Conservation (phyloP, 345 rosid species). For the Brassica rapa region DNA sequence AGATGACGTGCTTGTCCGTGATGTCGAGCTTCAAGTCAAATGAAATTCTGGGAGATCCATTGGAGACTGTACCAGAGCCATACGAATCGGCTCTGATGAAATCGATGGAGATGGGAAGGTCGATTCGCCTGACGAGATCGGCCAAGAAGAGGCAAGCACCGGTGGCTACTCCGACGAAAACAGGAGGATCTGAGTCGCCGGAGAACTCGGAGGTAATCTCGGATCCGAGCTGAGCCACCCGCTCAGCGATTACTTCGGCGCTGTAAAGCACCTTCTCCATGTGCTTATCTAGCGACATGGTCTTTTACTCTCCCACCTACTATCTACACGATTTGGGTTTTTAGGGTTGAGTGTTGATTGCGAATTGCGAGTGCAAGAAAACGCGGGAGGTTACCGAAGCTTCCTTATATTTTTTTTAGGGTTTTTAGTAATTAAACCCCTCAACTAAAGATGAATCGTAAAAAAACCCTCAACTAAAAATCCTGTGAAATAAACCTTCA, state of each 20-base stretch:
- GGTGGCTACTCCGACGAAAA: constrained; percentile 84
- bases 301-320: background rate
- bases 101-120: constrained; percentile 61
- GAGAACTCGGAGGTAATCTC: constrained; percentile 56
- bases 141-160: constrained; percentile 85
- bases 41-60: constrained; percentile 61
- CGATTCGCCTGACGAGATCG: constrained; percentile 67
- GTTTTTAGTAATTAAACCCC: too few species aligned
- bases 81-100: constrained; percentile 74
- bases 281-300: constrained; percentile 57
- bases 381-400: constrained; percentile 25
- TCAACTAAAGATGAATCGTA: too few species aligned
- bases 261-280: constrained; percentile 66
- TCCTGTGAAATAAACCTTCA: too few species aligned
- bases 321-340: constrained; percentile 1
- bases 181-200: constrained; percentile 47
- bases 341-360: background rate
- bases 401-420: background rate
- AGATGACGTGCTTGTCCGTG: constrained; percentile 60
- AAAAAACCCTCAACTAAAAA: too few species aligned
- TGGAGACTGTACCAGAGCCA: constrained; percentile 64
- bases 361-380: background rate
- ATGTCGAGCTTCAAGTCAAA: constrained; percentile 71
- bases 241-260: constrained; percentile 52
- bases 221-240: constrained; percentile 62